These are phyloP conservation scores for Cladobotryum protrusum DNA, from an alignment of 2,329 filamentous ascomycete genomes.

Conservation along the genomic window DNA sequence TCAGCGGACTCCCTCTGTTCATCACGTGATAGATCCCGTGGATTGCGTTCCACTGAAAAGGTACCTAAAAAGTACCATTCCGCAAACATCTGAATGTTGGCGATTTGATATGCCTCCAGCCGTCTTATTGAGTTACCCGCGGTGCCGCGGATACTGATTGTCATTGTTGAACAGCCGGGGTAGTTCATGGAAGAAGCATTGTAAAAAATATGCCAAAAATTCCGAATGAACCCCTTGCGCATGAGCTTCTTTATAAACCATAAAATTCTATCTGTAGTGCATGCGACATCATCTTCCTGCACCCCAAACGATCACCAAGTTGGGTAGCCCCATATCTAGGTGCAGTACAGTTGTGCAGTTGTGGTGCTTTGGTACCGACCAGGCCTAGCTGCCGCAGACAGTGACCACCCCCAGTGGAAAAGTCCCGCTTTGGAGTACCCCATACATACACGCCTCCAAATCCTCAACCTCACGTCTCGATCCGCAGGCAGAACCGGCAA, in stretches of 20 bases:
- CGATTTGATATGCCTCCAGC: background rate
- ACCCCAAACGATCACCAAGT: constrained; percentile 5
- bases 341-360: too few species aligned
- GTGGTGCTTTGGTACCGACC: constrained; percentile 2
- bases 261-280: background rate
- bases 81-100: background rate
- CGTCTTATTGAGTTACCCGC: background rate
- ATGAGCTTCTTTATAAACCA: too few species aligned
- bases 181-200: too few species aligned
- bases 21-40: background rate
- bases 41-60: background rate
- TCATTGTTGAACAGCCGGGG: background rate
- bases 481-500: constrained; percentile 44
- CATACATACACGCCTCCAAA: constrained; percentile 30
- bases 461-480: constrained; percentile 52
- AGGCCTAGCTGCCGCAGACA: constrained; percentile 8
- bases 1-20: too few species aligned
- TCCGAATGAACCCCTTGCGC: too few species aligned
- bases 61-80: too few species aligned
- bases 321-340: constrained; percentile 10
- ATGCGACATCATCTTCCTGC: constrained; percentile 5
- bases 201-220: too few species aligned
- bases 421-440: constrained; percentile 35
- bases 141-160: background rate
- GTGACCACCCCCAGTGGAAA: constrained; percentile 20